Conservation (phyloP, 345 rosid species). For the Aquilaria sinensis region DNA sequence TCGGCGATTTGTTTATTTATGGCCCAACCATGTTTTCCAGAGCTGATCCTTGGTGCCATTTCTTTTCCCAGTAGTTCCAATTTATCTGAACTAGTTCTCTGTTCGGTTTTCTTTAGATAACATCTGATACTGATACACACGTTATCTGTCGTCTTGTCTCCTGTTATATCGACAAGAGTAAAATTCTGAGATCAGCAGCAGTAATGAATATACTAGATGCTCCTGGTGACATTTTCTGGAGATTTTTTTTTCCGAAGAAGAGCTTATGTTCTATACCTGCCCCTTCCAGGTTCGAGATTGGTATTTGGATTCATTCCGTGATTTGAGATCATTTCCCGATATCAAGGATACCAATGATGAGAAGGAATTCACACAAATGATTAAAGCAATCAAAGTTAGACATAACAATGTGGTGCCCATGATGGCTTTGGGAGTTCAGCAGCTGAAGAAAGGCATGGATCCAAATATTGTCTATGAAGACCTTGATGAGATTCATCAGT, state of each 20-base stretch:
- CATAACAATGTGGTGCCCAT: constrained; percentile 97
- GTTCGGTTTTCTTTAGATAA: too few species aligned
- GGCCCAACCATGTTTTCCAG: too few species aligned
- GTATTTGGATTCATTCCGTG: constrained; percentile 97
- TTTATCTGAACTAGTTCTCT: too few species aligned
- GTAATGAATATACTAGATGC: too few species aligned
- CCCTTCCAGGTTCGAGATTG: constrained; percentile 87
- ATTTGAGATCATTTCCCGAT: constrained; percentile 78
- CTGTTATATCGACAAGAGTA: too few species aligned
- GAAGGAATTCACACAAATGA: constrained; percentile 84
- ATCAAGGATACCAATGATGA: constrained; percentile 64
- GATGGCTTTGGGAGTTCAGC: constrained; percentile 97
- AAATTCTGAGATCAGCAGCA: too few species aligned
- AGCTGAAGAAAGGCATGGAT: constrained; percentile 70
- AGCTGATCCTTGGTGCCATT: too few species aligned
- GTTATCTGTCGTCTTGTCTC: too few species aligned
- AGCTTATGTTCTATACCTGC: background rate
- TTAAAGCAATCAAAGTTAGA: constrained; percentile 92
- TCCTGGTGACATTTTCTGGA: too few species aligned
- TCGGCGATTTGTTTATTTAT: too few species aligned
- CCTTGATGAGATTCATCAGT: constrained; percentile 86
- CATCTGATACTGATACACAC: too few species aligned
- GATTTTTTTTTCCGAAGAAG: background rate
- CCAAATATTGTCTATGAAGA: constrained; percentile 40
- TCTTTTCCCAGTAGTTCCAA: too few species aligned